Evolutionary conservation across 148 eudicot species (phyloP).

Genomic region (Rhododendron ferrugineum): DNA sequence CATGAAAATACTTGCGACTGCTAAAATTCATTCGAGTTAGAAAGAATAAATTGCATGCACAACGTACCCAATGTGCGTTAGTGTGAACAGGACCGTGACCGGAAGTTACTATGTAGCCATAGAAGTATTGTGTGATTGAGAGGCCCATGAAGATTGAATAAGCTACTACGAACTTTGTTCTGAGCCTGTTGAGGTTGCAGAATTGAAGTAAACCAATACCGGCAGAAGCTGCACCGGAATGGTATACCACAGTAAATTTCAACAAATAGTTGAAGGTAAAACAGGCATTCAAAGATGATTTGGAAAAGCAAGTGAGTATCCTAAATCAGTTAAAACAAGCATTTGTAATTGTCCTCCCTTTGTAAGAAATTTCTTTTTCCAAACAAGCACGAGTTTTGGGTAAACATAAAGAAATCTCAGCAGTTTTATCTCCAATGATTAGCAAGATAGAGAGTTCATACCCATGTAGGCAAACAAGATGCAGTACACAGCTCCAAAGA

Average conservation of each 20-base stretch:
- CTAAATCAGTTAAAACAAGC: no score
- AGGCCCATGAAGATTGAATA: no score
- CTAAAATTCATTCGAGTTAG: background rate
- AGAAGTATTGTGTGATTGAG: no score
- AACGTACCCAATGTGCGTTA: slow-evolving; percentile 52
- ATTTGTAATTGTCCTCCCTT: no score
- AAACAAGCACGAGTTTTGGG: background rate
- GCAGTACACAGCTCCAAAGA: no score
- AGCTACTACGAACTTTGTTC: no score
- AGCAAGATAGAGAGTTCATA: no score
- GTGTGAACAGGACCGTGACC: slow-evolving; percentile 77
- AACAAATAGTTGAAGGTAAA: background rate
- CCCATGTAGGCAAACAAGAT: no score
- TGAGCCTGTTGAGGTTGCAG: slow-evolving; percentile 36
- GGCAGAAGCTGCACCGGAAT: slow-evolving; percentile 52
- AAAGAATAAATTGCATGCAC: background rate
- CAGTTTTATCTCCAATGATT: no score
- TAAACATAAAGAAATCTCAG: background rate
- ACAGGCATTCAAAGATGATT: no score
- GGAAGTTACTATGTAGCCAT: slow-evolving; percentile 35
- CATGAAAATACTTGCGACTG: background rate
- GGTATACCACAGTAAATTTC: background rate
- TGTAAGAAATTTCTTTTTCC: no score
- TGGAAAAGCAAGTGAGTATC: no score
- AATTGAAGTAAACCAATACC: slow-evolving; percentile 75